Base-by-base conservation (phyloP, 2,329 filamentous ascomycete genomes). In the Geoglossum cookeanum region DNA sequence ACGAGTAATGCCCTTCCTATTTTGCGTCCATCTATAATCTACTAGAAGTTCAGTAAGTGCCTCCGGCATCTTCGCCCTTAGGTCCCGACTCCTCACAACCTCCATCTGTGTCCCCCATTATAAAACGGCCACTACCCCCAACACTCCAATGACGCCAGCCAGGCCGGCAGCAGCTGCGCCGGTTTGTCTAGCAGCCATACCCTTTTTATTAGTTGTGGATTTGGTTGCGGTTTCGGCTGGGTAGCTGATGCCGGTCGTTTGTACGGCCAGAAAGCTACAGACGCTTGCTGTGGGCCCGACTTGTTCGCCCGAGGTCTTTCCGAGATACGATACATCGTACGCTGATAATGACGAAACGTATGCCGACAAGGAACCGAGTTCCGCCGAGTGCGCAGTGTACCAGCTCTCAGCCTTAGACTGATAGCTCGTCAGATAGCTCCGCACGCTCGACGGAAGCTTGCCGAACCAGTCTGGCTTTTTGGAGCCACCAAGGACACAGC, bases 61-160 rank as follows among this genome's bases (percentile, higher is more conserved):
- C n/a, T n/a, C n/a, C n/a, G n/a, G n/a, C n/a, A n/a, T n/a, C n/a
- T n/a, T n/a, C n/a, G n/a, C n/a, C n/a, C n/a, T n/a, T n/a, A n/a
- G n/a, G n/a, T n/a, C n/a, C n/a, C n/a, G n/a, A n/a, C n/a, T n/a
- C n/a, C n/a, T n/a, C n/a, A n/a, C n/a, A n/a, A n/a, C n/a, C n/a
- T n/a, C n/a, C n/a, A n/a, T n/a, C n/a, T n/a, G n/a, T n/a, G n/a
- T n/a, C n/a, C n/a, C n/a, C n/a, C 39, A 32, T 57, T 29, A 61
- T 30, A 61, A 39, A 13, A 56, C 55, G 29, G 54, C 30, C 44
- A 45, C 60, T 11, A 58, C n/a, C 33, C 57, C 61, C 39, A 62
- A 51, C 2, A 62, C n/a, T 6, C 60, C 61, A 27, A 59, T 42
- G 2, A 54, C 58, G 32, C 58, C 61, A 13, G 49, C 53, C 45